Conservation (phyloP, 495 filamentous ascomycete species). For the Neurospora hispaniola region DNA sequence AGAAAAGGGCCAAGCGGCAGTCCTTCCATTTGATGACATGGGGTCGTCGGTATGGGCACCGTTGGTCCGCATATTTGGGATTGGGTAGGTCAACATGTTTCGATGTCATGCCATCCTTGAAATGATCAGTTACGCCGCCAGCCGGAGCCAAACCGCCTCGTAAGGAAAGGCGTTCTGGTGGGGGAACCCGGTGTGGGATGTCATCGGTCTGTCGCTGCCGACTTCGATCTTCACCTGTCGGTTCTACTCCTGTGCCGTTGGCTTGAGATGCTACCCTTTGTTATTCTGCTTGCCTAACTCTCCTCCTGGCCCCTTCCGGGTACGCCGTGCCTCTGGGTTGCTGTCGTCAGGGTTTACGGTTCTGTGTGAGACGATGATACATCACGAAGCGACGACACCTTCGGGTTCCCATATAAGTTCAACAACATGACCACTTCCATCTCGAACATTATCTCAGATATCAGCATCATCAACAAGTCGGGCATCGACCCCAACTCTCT, state of each 20-base stretch:
- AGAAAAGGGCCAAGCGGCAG: not conserved
- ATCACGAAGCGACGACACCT: not conserved
- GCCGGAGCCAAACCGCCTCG: not conserved
- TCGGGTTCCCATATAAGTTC: not conserved
- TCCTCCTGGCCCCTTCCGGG: not conserved
- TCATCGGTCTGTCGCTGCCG: not conserved
- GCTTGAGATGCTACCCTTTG: not conserved
- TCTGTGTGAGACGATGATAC: not conserved
- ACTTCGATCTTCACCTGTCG: not conserved
- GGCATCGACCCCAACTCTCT: constrained; percentile 7
- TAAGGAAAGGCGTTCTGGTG: not conserved
- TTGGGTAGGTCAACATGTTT: not conserved
- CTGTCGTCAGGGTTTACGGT: not conserved
- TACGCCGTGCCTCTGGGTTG: not conserved
- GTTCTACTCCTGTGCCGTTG: not conserved
- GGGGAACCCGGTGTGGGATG: not conserved
- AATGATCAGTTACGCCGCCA: not conserved
- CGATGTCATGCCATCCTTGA: not conserved
- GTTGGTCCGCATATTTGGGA: not conserved
- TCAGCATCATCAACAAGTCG: not conserved
- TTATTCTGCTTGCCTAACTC: not conserved
- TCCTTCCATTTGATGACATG: not conserved
- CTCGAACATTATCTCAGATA: not conserved
- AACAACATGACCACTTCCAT: not conserved
- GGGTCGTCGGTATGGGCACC: not conserved